Base-by-base conservation (phyloP, 2,329 filamentous ascomycete species). In the Aspergillus texensis region DNA sequence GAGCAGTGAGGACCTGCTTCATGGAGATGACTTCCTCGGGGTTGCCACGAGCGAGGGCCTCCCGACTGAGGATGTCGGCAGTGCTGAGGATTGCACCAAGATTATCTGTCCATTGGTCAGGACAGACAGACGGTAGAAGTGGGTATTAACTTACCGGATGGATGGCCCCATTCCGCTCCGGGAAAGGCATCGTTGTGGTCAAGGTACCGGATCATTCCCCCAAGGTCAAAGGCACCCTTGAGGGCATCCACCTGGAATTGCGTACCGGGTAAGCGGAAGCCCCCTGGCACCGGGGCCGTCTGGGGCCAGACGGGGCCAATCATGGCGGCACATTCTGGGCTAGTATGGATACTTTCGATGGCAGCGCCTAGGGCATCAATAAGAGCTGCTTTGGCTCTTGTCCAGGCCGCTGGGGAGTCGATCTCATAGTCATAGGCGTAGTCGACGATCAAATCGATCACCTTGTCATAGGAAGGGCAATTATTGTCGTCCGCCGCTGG, bases 101-200 rank as follows among this genome's bases (percentile, higher is more conserved):
- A 48, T 79, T 81, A 68, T 81, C 80, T 41, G 9, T 8, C 9
- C 39, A 41, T 41, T 3, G 19, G 39, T 41, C 19, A 41, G 39
- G 16, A 4, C 39, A 4, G 39, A 41, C 8, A 3, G 16, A n/a
- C 39, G 39, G 16, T 9, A n/a, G 39, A 19, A 1, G 19, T n/a
- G 39, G 16, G 16, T 0, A 16, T n/a, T n/a, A 4, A 9, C 39
- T 41, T 41, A 41, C 39, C 39, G 76, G 46, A 79, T 16, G 79
- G 79, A 70, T 81, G 79, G 0, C 78, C 78, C 79, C 79, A 81
- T 69, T 81, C 79, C 12, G 71, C 72, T 0, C 78, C 79, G 6
- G 69, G 61, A n/a, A 75, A 71, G 6, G 74, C 78, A 70, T 81
- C 80, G 55, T 80, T 81, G 57, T 80, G 78, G 62, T 81, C 79